Conservation (phyloP, 192 early-diverging fungal genomes). For the Linnemannia hyalina region DNA sequence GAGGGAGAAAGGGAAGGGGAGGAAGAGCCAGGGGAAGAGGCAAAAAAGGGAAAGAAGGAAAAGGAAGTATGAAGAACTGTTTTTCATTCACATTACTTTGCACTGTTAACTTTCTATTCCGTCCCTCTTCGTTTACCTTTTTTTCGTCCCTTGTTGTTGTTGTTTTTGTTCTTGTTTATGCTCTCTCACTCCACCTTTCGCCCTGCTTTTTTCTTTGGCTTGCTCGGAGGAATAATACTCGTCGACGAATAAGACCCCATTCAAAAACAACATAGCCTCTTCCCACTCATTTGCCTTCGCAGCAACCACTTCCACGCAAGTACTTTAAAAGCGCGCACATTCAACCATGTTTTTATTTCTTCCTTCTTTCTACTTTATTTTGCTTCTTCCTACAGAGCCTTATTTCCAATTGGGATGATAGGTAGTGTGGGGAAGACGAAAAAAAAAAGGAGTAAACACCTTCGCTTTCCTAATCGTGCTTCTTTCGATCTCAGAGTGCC, state of each 20-base stretch:
- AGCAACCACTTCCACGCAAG: background rate
- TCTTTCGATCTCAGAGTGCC: constrained; percentile 3
- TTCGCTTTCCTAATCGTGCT: too few relatives aligned
- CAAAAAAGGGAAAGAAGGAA: background rate
- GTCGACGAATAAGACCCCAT: background rate
- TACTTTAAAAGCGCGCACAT: background rate
- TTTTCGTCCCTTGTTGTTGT: background rate
- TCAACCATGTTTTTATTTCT: background rate
- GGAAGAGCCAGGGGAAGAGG: background rate
- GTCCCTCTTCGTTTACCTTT: background rate
- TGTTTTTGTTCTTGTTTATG: too few relatives aligned
- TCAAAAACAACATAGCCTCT: background rate
- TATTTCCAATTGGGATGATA: background rate
- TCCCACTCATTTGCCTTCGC: background rate
- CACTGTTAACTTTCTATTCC: background rate
- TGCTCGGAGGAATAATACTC: background rate
- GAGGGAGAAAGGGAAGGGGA: background rate
- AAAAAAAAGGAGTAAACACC: background rate
- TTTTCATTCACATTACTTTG: too few relatives aligned
- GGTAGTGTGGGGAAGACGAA: background rate
- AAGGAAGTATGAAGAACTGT: background rate
- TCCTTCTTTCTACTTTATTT: background rate
- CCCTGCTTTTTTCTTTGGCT: background rate
- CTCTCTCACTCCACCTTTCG: too few relatives aligned
- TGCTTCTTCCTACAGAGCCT: background rate